Percentiles rank a stretch among this genome's conserved stretches.
phyloP scores from a whole-genome alignment of 345 rosid genomes.

The Lumnitzera racemosa region DNA sequence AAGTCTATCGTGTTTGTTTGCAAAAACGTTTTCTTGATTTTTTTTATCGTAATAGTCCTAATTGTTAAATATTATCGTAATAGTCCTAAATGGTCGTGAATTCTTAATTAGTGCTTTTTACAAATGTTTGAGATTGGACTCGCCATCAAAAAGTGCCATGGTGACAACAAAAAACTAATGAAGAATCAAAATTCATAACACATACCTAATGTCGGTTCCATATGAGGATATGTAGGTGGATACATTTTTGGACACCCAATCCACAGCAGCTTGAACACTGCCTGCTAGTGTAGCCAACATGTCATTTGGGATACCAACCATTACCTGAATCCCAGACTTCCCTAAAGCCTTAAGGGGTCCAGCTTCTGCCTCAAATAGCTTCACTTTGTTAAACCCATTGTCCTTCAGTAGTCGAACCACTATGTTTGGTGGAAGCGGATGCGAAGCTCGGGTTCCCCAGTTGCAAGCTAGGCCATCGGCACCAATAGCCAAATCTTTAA shows the following conservation, averaged over 20 bases:
- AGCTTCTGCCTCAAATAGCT: conserved; percentile 86
- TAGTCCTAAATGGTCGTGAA: too few species aligned
- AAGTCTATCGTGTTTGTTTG: too few species aligned
- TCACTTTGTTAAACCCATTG: conserved; percentile 80
- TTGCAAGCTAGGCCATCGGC: conserved; percentile 61
- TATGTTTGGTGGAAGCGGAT: conserved; percentile 55
- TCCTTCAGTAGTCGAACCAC: conserved; percentile 63
- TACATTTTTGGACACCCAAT: conserved; percentile 72
- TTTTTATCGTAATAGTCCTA: too few species aligned
- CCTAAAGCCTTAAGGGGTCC: conserved; percentile 73
- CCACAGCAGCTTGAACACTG: conserved; percentile 43
- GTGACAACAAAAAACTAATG: not conserved
- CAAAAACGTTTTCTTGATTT: too few species aligned
- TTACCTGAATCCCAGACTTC: conserved; percentile 76
- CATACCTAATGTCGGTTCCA: conserved; percentile 65
- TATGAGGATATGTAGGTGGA: conserved; percentile 49
- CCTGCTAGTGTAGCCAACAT: conserved; percentile 52
- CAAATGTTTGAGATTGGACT: too few species aligned
- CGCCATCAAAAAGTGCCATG: too few species aligned
- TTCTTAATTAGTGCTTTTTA: too few species aligned
- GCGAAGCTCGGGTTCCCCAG: conserved; percentile 72
- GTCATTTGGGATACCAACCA: conserved; percentile 93
- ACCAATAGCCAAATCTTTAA: conserved; percentile 10
- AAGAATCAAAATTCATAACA: not conserved
- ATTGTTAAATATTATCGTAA: too few species aligned